Evolutionary conservation across 345 rosid species (phyloP).

Genomic region (Aegle marmelos): DNA sequence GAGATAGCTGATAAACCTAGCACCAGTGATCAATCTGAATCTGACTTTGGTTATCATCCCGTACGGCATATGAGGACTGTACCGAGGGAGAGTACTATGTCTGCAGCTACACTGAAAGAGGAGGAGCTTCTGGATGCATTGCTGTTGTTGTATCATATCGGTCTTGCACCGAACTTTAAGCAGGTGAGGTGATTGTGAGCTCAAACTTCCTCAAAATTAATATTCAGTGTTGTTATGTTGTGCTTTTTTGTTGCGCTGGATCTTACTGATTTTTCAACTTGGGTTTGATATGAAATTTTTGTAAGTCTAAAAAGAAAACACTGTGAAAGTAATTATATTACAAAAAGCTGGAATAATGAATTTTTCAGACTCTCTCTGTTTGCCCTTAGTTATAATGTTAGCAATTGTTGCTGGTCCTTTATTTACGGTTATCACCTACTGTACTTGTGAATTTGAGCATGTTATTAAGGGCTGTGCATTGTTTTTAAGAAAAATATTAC

Average conservation of each 20-base stretch:
- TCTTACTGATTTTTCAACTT: background rate
- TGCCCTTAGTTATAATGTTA: background rate
- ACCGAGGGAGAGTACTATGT: constrained; percentile 49
- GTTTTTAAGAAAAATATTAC: background rate
- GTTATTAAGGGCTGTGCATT: background rate
- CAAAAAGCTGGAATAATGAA: background rate
- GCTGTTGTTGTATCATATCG: constrained; percentile 74
- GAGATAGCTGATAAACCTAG: constrained; percentile 93
- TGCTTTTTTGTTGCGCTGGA: background rate
- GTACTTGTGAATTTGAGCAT: background rate
- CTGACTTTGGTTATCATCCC: constrained; percentile 73
- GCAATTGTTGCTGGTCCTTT: background rate
- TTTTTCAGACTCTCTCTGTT: background rate
- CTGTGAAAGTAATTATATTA: background rate
- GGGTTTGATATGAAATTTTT: background rate
- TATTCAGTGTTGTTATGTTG: background rate
- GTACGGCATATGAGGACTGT: constrained; percentile 49
- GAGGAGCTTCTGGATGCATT: constrained; percentile 89
- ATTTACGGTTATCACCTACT: background rate
- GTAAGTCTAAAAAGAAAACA: background rate
- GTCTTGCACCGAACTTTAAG: constrained; percentile 95
- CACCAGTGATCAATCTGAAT: constrained; percentile 80
- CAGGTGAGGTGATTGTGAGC: constrained; percentile 48
- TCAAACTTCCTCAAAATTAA: background rate
- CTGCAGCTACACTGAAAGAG: constrained; percentile 71